Conservation (phyloP, 2,329 filamentous ascomycete species). For the Fusarium brachygibbosum region DNA sequence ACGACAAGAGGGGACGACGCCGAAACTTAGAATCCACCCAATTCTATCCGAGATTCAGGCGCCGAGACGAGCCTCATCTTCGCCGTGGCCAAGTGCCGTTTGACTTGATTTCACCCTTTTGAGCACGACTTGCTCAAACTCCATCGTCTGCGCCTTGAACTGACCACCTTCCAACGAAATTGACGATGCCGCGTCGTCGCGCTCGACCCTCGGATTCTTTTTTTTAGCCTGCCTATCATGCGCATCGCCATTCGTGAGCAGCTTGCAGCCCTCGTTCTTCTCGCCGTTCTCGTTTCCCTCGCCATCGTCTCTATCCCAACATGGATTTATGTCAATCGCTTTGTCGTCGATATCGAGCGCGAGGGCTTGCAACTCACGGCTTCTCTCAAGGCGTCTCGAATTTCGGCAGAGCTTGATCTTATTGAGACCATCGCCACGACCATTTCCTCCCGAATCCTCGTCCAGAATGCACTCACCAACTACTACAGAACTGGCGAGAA, state of each 20-base stretch:
- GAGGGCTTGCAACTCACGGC: slow-evolving; percentile 81
- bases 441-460: slow-evolving; percentile 75
- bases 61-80: slow-evolving; percentile 12
- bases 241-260: slow-evolving; percentile 90
- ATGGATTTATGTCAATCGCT: slow-evolving; percentile 70
- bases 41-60: slow-evolving; percentile 11
- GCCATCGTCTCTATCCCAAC: slow-evolving; percentile 85
- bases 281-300: slow-evolving; percentile 80
- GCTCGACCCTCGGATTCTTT: slow-evolving; percentile 35
- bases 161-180: slow-evolving; percentile 28
- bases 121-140: slow-evolving; percentile 15
- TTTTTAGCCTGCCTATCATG: slow-evolving; percentile 65
- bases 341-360: slow-evolving; percentile 66
- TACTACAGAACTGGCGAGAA: slow-evolving; percentile 64
- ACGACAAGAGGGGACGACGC: slow-evolving; percentile 9
- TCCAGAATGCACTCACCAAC: slow-evolving; percentile 65
- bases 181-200: slow-evolving; percentile 49
- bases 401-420: slow-evolving; percentile 82
- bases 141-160: slow-evolving; percentile 22
- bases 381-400: slow-evolving; percentile 86
- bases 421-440: slow-evolving; percentile 81
- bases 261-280: slow-evolving; percentile 82
- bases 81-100: neutral
- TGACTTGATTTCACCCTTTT: slow-evolving; percentile 1
- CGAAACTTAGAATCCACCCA: slow-evolving; percentile 3